Percentiles rank a stretch among this genome's conserved stretches.
These are phyloP conservation scores for Cyberlindnera sargentensis DNA, from an alignment of 805 yeast genomes.

Conservation along the genomic window DNA sequence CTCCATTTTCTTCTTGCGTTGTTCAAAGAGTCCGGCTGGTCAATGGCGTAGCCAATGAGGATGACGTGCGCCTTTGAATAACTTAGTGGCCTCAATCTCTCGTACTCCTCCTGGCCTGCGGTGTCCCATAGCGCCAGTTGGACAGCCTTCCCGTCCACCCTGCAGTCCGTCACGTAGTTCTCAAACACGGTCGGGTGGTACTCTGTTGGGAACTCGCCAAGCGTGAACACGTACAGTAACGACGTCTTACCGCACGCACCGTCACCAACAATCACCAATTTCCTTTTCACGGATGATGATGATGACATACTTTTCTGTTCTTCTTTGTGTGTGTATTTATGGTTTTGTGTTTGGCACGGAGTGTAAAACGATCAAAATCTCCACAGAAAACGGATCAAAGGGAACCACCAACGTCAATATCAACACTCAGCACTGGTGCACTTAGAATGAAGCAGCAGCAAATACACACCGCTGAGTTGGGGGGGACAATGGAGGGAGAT, in stretches of 20 bases:
- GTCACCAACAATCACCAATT: constrained; percentile 87
- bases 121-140: constrained; percentile 91
- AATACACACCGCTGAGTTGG: too few species aligned
- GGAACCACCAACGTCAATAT: too few species aligned
- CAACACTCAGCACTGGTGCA: too few species aligned
- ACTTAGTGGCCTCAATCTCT: constrained; percentile 78
- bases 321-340: background rate
- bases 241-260: constrained; percentile 96
- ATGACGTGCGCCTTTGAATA: constrained; percentile 85
- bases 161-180: constrained; percentile 87
- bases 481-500: too few species aligned
- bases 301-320: constrained; percentile 1
- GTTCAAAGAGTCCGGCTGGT: constrained; percentile 76
- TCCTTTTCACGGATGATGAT: constrained; percentile 41
- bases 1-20: constrained; percentile 87
- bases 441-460: too few species aligned
- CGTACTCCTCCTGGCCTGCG: constrained; percentile 96
- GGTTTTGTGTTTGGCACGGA: too few species aligned
- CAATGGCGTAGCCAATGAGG: constrained; percentile 78
- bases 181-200: constrained; percentile 94
- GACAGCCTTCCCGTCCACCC: constrained; percentile 90
- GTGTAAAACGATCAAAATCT: too few species aligned
- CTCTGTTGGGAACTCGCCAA: constrained; percentile 89
- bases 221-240: constrained; percentile 79
- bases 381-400: too few species aligned